phyloP scores from a whole-genome alignment of 495 filamentous ascomycete species.

The Trichoderma gamsii region DNA sequence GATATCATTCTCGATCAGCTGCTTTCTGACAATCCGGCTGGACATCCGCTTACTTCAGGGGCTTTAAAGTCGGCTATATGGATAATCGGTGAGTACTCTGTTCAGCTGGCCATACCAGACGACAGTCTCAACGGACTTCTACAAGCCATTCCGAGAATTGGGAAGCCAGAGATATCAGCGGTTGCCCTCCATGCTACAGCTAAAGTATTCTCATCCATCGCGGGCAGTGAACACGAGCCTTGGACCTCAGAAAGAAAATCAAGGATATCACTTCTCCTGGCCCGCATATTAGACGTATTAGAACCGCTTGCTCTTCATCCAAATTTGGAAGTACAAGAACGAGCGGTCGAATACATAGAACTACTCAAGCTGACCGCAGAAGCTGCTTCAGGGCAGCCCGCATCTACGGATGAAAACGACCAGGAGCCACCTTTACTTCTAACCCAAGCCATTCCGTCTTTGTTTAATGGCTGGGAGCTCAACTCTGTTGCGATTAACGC shows the following conservation, averaged over 20 bases:
- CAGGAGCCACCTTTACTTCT: constrained; percentile 72
- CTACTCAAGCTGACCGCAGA: constrained; percentile 79
- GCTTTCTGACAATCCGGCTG: constrained; percentile 34
- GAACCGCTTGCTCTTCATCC: constrained; percentile 74
- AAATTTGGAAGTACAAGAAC: constrained; percentile 90
- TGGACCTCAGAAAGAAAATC: constrained; percentile 66
- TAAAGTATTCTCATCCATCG: constrained; percentile 70
- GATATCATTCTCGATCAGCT: constrained; percentile 60
- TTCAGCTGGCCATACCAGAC: constrained; percentile 56
- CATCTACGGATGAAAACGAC: constrained; percentile 45
- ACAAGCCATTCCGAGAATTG: constrained; percentile 56
- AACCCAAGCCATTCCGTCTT: constrained; percentile 76
- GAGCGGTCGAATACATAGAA: constrained; percentile 86
- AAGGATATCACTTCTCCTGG: constrained; percentile 65
- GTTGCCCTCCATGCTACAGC: constrained; percentile 80
- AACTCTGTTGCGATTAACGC: constrained; percentile 83
- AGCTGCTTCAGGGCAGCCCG: constrained; percentile 59
- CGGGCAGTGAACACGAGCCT: constrained; percentile 44
- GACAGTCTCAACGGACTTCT: constrained; percentile 66
- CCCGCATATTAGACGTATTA: constrained; percentile 71
- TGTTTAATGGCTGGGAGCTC: constrained; percentile 79
- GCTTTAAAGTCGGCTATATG: constrained; percentile 70
- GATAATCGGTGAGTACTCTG: constrained; percentile 82
- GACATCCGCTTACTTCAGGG: constrained; percentile 41
- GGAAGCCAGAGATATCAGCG: constrained; percentile 53